Base-by-base conservation (phyloP, 352 stramenopile species). In the Pythium coloratum region DNA sequence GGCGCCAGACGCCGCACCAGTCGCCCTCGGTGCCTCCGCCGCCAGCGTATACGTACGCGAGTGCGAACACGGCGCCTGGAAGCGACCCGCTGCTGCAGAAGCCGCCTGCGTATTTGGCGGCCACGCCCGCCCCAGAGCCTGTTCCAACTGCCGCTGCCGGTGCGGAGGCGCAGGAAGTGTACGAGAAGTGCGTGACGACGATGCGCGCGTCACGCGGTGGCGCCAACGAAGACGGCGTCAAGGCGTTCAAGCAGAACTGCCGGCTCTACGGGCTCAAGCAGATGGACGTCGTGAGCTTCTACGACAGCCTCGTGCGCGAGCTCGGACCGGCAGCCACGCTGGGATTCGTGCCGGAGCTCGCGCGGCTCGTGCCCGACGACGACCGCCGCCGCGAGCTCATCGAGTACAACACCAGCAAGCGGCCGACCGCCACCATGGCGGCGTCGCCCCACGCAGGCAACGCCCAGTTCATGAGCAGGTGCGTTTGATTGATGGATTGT, bases 171-270 rank as follows among this genome's bases (percentile, higher is more conserved):
- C 81, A 89, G 60, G 61, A 81, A 30, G 67, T 71, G 28, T 89
- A 89, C 54, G 80, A 89, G 49, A 32, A 57, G 24, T 92, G 83
- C 67, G 77, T 92, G 42, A 66, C 64, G 40, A 88, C 81, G 14
- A 90, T 91, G 54, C 76, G 80, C 55, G 73, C 65, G 2, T 75
- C 80, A 0, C 71, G 70, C 13, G 82, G 80, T 0, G 80, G 73
- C 32, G 72, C 82, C 68, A 83, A 89, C 56, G 73, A 91, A 56
- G 82, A 91, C 51, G 79, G 83, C 8, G 76, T 89, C 1, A 49
- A 69, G 1, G 80, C 79, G 14, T 93, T 93, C 68, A 91, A 93
- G 70, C 58, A 71, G 20, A 83, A 91, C 72, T 93, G 85, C 69
- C 89, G 90, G 67, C 67, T 71, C 44, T 93, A 80, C 51, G 85